phyloP scores from a whole-genome alignment of 371 early-diverging fungal species.

The Apophysomyces sp. region DNA sequence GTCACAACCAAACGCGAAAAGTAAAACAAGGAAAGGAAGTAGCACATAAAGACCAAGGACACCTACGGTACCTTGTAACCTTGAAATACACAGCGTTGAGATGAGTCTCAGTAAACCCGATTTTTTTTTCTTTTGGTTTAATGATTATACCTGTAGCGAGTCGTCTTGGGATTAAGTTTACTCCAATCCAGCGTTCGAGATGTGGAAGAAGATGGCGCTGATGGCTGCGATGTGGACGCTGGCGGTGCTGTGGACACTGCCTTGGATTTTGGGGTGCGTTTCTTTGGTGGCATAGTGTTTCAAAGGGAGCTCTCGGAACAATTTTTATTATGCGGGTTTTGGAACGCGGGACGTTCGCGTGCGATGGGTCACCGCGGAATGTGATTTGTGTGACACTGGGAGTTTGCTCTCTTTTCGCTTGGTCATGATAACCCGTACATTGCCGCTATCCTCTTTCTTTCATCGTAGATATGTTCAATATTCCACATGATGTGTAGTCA shows the following conservation, averaged over 20 bases:
- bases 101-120: background rate
- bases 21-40: slow-evolving; percentile 62
- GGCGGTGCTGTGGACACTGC: background rate
- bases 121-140: background rate
- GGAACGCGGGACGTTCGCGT: background rate
- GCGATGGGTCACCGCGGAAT: too few species aligned
- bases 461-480: too few species aligned
- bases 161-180: slow-evolving; percentile 53
- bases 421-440: too few species aligned
- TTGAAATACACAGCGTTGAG: slow-evolving; percentile 5
- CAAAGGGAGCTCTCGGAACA: background rate
- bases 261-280: background rate
- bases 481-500: too few species aligned
- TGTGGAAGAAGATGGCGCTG: background rate
- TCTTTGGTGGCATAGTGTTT: slow-evolving; percentile 3
- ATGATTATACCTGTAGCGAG: slow-evolving; percentile 57
- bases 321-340: background rate
- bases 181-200: background rate
- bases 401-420: background rate
- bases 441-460: too few species aligned
- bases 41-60: slow-evolving; percentile 58
- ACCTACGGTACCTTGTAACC: slow-evolving; percentile 78
- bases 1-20: slow-evolving; percentile 69
- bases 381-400: background rate
- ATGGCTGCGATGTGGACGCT: background rate